Base-by-base conservation (phyloP, 2,329 filamentous ascomycete species). In the Epicoccum sorghinum region DNA sequence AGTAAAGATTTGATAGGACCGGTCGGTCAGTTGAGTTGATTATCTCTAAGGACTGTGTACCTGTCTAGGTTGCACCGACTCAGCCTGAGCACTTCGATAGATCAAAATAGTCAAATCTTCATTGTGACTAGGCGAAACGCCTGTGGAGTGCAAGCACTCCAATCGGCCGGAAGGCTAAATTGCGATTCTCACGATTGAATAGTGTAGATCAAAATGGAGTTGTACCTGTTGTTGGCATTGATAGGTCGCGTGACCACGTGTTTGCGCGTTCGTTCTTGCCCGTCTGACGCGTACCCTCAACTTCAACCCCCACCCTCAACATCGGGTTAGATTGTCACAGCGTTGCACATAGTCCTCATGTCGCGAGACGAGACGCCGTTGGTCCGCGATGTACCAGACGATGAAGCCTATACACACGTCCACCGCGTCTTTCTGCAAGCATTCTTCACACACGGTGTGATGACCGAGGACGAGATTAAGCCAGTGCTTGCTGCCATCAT, bases 391-490 rank as follows among this genome's bases (percentile, higher is more conserved):
- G n/a, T 52, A 32, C 47, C 47, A 18, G 53, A 56, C 4, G 46
- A 58, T 6, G 56, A 56, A 18, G 38, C 48, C 23, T 71, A 71
- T 43, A 63, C 60, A 12, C 57, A 96, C 70, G 82, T 82, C 58
- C 90, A 97, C 72, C 88, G 91, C 52, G 93, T 93, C 7, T 96
- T 99, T 69, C 81, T 98, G 0, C 95, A 99, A 76, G 90, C 90
- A 43, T 87, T 99, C 62, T 82, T 97, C 74, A 86, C 90, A 3
- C 86, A 88, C 44, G 89, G 90, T 22, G 86, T 86, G 39, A 81
- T 98, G 73, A 96, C 90, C 0, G 85, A 89, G 59, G 80, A 86
- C 47, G 86, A 96, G 66, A 87, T 88, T 10, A 86, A 86, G 66
- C 84, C 86, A 0, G 79, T 97, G 23, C 80, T 98, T 12, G 91